These are phyloP conservation scores for Globisporangium paddicum DNA, from an alignment of 352 stramenopile genomes.

Conservation along the genomic window DNA sequence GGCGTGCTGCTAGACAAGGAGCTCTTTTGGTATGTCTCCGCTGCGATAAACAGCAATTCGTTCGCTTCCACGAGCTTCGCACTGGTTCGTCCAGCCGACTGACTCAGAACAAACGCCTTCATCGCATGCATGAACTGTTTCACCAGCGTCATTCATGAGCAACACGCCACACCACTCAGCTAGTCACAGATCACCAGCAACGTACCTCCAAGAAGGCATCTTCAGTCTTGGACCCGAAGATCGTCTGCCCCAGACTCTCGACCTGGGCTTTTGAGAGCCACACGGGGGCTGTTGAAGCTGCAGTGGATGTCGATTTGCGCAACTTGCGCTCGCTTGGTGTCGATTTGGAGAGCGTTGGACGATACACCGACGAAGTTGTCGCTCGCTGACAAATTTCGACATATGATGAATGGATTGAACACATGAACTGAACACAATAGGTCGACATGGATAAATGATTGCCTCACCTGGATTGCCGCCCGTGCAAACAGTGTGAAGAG, in stretches of 20 bases:
- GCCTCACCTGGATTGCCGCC: constrained; percentile 33
- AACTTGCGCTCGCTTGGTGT: constrained; percentile 18
- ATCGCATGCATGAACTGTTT: constrained; percentile 41
- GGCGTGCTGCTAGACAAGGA: not conserved
- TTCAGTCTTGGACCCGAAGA: constrained; percentile 47
- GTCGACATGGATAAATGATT: not conserved
- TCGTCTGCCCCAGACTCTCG: constrained; percentile 28
- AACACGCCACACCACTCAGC: not conserved
- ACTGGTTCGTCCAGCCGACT: constrained; percentile 13
- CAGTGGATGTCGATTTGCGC: constrained; percentile 12
- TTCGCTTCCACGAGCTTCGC: constrained; percentile 30
- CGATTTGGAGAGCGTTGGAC: constrained; percentile 15
- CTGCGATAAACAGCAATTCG: constrained; percentile 41
- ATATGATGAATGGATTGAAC: not conserved
- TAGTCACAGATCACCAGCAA: not conserved
- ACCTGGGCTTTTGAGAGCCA: constrained; percentile 55
- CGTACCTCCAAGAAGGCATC: constrained; percentile 48
- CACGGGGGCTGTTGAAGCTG: not conserved
- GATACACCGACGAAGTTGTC: constrained; percentile 22
- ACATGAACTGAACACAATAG: not conserved
- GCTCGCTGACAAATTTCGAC: constrained; percentile 11
- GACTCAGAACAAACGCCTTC: constrained; percentile 29
- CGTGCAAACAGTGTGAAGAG: constrained; percentile 53
- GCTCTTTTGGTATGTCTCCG: constrained; percentile 41
- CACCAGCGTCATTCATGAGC: not conserved